These are phyloP conservation scores for Suillus spraguei DNA, from an alignment of 768 basidiomycete species.

Conservation along the genomic window DNA sequence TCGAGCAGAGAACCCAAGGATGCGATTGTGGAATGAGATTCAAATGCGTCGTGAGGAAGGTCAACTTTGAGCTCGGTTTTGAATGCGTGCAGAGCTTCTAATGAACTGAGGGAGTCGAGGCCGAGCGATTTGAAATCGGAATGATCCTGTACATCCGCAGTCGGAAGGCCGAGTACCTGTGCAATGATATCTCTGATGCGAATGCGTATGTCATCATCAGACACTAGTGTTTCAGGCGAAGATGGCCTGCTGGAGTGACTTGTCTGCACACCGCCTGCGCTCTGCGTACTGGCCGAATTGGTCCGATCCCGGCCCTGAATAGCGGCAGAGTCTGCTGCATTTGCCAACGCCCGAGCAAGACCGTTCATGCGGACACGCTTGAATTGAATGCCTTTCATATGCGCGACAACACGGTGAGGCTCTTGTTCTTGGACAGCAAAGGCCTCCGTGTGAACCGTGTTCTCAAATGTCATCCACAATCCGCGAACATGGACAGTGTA, in stretches of 20 bases:
- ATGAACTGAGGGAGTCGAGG: conserved; percentile 66
- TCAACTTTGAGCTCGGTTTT: conserved; percentile 42
- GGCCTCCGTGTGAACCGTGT: conserved; percentile 51
- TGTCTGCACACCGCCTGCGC: conserved; percentile 13
- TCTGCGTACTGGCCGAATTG: conserved; percentile 30
- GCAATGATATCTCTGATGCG: conserved; percentile 46
- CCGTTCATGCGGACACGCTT: conserved; percentile 53
- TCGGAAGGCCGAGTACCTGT: conserved; percentile 38
- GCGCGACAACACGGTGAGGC: conserved; percentile 50
- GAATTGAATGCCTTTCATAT: conserved; percentile 60
- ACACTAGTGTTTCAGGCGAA: conserved; percentile 44
- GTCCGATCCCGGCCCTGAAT: conserved; percentile 23
- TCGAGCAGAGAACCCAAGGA: conserved; percentile 20
- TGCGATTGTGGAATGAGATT: conserved; percentile 39
- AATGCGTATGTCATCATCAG: conserved; percentile 24
- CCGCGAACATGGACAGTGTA: conserved; percentile 58
- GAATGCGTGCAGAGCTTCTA: conserved; percentile 58
- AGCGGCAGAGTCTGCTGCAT: conserved; percentile 28
- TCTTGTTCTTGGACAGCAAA: conserved; percentile 47
- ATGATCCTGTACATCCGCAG: conserved; percentile 42
- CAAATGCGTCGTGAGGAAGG: conserved; percentile 49
- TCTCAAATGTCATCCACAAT: conserved; percentile 44
- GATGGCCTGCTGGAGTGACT: conserved; percentile 23
- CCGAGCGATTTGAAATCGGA: conserved; percentile 54
- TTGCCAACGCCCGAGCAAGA: conserved; percentile 48